Base-by-base conservation (phyloP, 1,284 basidiomycete genomes). In the Pterulicium gracile region DNA sequence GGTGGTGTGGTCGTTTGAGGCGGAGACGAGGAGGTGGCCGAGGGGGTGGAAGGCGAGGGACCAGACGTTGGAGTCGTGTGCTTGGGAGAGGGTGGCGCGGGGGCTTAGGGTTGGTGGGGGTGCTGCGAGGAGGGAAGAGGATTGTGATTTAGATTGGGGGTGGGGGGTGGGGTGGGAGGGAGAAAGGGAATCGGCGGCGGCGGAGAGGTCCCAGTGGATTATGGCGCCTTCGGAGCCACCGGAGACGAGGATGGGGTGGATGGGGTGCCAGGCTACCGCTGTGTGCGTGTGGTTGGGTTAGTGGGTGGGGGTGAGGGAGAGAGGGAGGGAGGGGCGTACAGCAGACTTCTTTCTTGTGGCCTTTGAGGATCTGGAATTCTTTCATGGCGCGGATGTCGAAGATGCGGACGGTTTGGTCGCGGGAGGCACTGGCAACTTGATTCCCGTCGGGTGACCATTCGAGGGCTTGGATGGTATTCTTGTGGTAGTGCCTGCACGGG, bases 311-410 rank as follows among this genome's bases (percentile, higher is more conserved):
- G 47, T 24, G 19, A 21, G 45, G 36, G 39, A 46, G 24, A 50
- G 4, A 35, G 34, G 24, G 40, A 27, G 20, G 39, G 24, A 17
- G 23, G n/a, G 24, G 75, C 89, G 51, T 68, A 93, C 89, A 94
- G 70, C 94, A 97, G 39, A 97, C 91, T 74, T 98, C 95, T 60
- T 97, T 96, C 58, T 89, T 89, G 70, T 97, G 95, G 0, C 95
- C 95, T 57, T 90, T 89, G 52, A 98, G 77, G 18, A 91, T 71
- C 24, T 85, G 78, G 56, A 91, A 81, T 61, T 98, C 95, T 61
- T 93, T 92, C 89, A 98, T 96, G 20, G 90, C 90, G 7, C 96
- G 82, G 49, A 98, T 95, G 60, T 98, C 96, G 59, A 97, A 98
- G n/a, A 98, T 81, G 24, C 94, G 86, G 43, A 97, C 83, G 14